A percentile compares a stretch with the other conserved stretches of the same genome.
phyloP scores from a whole-genome alignment of 2,329 filamentous ascomycete genomes.

The Colletotrichum australisinense region DNA sequence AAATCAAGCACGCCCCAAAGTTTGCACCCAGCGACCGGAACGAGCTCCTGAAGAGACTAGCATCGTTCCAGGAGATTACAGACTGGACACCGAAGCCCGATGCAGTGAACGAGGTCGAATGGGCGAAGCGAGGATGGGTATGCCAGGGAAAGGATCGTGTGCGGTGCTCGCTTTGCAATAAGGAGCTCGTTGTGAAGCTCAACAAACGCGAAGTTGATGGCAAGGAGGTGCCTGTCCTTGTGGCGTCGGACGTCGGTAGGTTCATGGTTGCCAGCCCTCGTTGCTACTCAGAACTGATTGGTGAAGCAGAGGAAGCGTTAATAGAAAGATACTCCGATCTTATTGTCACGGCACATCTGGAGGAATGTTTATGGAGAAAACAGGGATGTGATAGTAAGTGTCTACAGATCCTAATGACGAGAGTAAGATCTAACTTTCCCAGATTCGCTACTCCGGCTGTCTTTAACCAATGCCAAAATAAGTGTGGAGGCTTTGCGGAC shows the following conservation, averaged over 20 bases:
- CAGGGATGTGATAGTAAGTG: conserved; percentile 83
- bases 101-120: conserved; percentile 87
- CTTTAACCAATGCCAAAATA: conserved; percentile 70
- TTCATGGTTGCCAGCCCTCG: conserved; percentile 4
- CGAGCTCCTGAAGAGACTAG: conserved; percentile 82
- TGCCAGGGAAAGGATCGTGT: conserved; percentile 88
- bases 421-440: conserved; percentile 30
- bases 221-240: conserved; percentile 62
- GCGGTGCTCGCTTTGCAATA: conserved; percentile 85
- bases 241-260: conserved; percentile 69
- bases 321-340: conserved; percentile 81
- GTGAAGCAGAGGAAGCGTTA: conserved; percentile 67
- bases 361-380: conserved; percentile 87
- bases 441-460: conserved; percentile 71
- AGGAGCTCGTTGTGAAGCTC: conserved; percentile 85
- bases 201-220: conserved; percentile 69
- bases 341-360: conserved; percentile 80
- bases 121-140: conserved; percentile 93
- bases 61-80: conserved; percentile 90
- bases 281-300: conserved; percentile 25
- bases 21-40: conserved; percentile 90
- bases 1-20: conserved; percentile 53
- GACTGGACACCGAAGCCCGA: conserved; percentile 95
- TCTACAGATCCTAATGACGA: background rate
- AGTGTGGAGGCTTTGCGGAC: conserved; percentile 69